phyloP scores from a whole-genome alignment of 192 early-diverging fungal species.

The Rhizophlyctis rosea region DNA sequence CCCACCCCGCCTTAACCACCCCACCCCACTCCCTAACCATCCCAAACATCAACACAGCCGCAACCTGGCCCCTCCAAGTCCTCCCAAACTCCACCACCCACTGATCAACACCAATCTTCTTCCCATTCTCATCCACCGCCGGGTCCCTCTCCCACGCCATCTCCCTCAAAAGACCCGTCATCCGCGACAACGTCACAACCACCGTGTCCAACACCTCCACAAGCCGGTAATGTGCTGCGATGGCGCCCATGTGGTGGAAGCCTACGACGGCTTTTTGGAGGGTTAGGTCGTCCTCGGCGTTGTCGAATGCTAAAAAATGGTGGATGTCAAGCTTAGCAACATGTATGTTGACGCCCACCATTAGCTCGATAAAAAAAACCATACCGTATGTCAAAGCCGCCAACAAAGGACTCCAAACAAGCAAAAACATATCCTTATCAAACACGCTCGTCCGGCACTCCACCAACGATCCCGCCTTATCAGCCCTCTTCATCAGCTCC shows the following conservation, averaged over 20 bases:
- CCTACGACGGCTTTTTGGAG: conserved; percentile 79
- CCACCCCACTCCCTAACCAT: conserved; percentile 67
- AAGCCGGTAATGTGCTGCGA: conserved; percentile 71
- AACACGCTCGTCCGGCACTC: conserved; percentile 59
- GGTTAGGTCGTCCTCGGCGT: conserved; percentile 70
- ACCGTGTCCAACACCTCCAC: conserved; percentile 78
- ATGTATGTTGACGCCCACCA: no score
- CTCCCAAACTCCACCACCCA: conserved; percentile 82
- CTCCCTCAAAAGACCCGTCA: conserved; percentile 65
- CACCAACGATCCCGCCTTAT: conserved; percentile 50
- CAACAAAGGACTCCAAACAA: conserved; percentile 72
- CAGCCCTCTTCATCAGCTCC: conserved; percentile 58
- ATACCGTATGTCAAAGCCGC: conserved; percentile 78
- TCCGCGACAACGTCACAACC: conserved; percentile 65
- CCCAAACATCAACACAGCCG: conserved; percentile 82
- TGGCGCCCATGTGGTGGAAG: conserved; percentile 68
- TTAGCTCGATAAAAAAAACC: no score
- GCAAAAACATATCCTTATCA: conserved; percentile 76
- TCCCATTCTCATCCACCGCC: no score
- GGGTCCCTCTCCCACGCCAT: background rate
- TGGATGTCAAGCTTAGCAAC: no score
- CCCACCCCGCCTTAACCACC: conserved; percentile 65
- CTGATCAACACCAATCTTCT: conserved; percentile 45
- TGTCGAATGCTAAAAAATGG: conserved; percentile 65
- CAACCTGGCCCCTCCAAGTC: conserved; percentile 86